These are phyloP conservation scores for Sporothrix schenckii DNA, from an alignment of 2,329 filamentous ascomycete genomes.

Conservation along the genomic window DNA sequence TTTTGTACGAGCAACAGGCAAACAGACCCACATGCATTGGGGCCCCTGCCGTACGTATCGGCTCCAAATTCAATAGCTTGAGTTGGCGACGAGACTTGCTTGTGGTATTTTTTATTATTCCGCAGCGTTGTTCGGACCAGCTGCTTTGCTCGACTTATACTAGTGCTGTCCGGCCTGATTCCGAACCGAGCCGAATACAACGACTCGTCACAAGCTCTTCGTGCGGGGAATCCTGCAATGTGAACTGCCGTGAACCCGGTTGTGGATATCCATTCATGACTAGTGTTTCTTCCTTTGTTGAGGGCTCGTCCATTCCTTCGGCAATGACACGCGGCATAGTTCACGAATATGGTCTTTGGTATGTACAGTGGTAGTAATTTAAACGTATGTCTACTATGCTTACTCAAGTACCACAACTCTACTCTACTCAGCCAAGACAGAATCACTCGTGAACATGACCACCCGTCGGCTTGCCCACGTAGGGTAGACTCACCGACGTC, in stretches of 20 bases:
- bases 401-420: neutral
- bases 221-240: neutral
- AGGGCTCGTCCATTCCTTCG: no score
- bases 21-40: no score
- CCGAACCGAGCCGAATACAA: conserved; percentile 14
- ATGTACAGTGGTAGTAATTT: neutral
- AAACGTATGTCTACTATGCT: neutral
- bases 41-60: neutral
- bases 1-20: neutral
- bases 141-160: no score
- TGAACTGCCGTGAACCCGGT: no score
- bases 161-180: neutral
- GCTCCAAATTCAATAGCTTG: neutral
- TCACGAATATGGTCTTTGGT: no score
- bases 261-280: no score
- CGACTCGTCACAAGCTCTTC: neutral
- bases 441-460: neutral
- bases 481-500: neutral
- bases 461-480: neutral
- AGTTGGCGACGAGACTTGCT: no score
- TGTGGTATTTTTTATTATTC: neutral
- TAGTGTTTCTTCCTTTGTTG: no score
- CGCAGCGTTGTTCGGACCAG: neutral
- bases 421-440: neutral
- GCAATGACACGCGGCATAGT: no score